Base-by-base conservation (phyloP, 2,329 filamentous ascomycete species). In the Apiospora marii region DNA sequence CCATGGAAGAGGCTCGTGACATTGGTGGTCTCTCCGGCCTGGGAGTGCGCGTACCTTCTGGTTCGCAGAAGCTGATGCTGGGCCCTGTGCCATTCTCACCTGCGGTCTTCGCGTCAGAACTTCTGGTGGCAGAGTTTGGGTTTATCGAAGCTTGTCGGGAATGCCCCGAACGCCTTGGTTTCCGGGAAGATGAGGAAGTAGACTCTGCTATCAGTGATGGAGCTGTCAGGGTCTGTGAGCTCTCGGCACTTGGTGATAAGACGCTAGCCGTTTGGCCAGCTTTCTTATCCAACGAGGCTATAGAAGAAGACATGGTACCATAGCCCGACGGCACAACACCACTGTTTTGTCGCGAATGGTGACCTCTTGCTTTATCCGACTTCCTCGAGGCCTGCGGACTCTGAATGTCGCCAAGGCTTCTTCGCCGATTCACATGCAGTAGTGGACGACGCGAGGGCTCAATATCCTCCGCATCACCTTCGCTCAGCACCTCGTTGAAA, bases 21-120 rank as follows among this genome's bases (percentile, higher is more conserved):
- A 86, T 75, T 0, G 81, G 75, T 14, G 84, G 84, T 58, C 82
- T 79, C 58, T 72, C 73, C 22, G 70, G 61, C 53, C 83, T 83
- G 22, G 78, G 75, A 27, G 79, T 74, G 7, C 80, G 77, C 5
- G 78, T 78, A 19, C 79, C 76, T 12, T 82, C 80, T 6, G 82
- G 75, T 70, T 91, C 85, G 13, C 89, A 90, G 81, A 96, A 97
- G 88, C 93, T 93, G 74, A 97, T 95, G 1, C 88, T 92, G 0
- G 92, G 91, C 0, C 91, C 92, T 0, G 88, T 85, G 0, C 88
- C 90, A 72, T 92, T 93, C 73, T 93, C 89, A 0, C 86, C 85
- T 3, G 89, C 89, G 30, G 94, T 87, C 73, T 87, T 89, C 1
- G 93, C 92, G 75, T 92, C 90, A 0, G 93, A 94, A 69, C 92